Percentiles rank a stretch among this genome's conserved stretches.
phyloP scores from a whole-genome alignment of 148 eudicot genomes.

The Amaranthus palmeri region DNA sequence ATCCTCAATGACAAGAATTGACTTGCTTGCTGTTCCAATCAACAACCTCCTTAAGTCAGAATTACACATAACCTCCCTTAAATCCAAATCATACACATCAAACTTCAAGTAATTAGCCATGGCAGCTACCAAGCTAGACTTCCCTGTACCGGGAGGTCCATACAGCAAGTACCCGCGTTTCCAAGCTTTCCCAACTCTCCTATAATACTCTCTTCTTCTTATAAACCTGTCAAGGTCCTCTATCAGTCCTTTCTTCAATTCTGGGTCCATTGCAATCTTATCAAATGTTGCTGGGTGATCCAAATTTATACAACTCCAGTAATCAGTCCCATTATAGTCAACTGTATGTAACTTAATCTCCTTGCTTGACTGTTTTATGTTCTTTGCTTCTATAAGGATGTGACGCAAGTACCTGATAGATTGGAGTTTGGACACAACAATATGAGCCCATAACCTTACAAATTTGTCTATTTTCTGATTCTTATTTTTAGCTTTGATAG shows the following conservation, averaged over 20 bases:
- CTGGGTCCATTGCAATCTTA: conserved; percentile 33
- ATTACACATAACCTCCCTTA: conserved; percentile 29
- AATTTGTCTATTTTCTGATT: no score
- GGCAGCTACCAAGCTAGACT: conserved; percentile 42
- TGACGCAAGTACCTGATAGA: conserved; percentile 28
- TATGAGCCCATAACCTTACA: background rate
- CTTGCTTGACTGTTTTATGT: conserved; percentile 41
- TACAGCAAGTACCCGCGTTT: conserved; percentile 39
- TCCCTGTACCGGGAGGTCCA: conserved; percentile 45
- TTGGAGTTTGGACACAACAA: background rate
- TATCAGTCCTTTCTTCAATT: conserved; percentile 24
- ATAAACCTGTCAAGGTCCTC: conserved; percentile 37
- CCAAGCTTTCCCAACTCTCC: conserved; percentile 44
- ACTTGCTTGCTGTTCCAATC: conserved; percentile 33
- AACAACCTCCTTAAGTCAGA: conserved; percentile 32
- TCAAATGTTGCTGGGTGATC: conserved; percentile 39
- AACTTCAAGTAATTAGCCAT: conserved; percentile 45
- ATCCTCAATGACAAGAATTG: conserved; percentile 36
- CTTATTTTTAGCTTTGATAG: no score
- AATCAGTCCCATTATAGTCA: conserved; percentile 42
- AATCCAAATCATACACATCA: conserved; percentile 38
- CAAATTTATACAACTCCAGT: conserved; percentile 38
- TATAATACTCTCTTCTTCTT: conserved; percentile 33
- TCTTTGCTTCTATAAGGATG: conserved; percentile 34
- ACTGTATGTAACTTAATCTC: conserved; percentile 55